Evolutionary conservation across 164 flowering plant genomes (phyloP).

Genomic region (Nymphaea thermarum): DNA sequence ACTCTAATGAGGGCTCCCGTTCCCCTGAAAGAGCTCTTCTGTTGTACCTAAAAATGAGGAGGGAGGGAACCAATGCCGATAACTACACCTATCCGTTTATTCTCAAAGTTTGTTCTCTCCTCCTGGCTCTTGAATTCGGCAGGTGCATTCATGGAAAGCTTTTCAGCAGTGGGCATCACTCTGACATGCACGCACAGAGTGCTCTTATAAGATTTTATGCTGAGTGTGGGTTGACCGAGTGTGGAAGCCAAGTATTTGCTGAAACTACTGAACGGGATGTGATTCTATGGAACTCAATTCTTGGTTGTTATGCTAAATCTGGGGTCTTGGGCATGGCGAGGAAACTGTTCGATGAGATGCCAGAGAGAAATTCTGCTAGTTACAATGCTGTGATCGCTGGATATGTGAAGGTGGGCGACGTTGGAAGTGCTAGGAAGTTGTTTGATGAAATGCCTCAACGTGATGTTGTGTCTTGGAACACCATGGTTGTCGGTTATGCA

Average conservation of each 20-base stretch:
- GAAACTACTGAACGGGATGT: slow-evolving; percentile 22
- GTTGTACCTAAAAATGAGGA: slow-evolving; percentile 11
- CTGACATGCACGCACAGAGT: slow-evolving; percentile 15
- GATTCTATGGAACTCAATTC: slow-evolving; percentile 31
- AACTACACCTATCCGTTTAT: slow-evolving; percentile 23
- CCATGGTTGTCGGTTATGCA: slow-evolving; percentile 13
- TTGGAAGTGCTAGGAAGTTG: slow-evolving; percentile 5
- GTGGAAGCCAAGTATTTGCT: slow-evolving; percentile 22
- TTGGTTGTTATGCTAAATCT: slow-evolving; percentile 20
- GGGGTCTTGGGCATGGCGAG: slow-evolving; percentile 13
- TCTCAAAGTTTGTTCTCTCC: slow-evolving; percentile 19
- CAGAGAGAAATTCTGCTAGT: slow-evolving; percentile 5
- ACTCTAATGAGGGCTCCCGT: neutral
- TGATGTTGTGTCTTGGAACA: slow-evolving; percentile 15
- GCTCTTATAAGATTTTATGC: slow-evolving; percentile 23
- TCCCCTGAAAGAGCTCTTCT: slow-evolving; percentile 7
- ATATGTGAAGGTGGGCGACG: slow-evolving; percentile 6
- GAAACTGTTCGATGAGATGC: slow-evolving; percentile 10
- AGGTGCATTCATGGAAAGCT: slow-evolving; percentile 23
- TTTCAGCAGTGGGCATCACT: slow-evolving; percentile 17
- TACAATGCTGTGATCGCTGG: slow-evolving; percentile 12
- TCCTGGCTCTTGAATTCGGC: slow-evolving; percentile 5
- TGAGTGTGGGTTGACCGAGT: slow-evolving; percentile 11
- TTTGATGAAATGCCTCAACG: slow-evolving; percentile 13
- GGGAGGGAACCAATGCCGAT: slow-evolving; percentile 8